These are phyloP conservation scores for Pterocarpus santalinus DNA, from an alignment of 306 rosid species.

Conservation along the genomic window DNA sequence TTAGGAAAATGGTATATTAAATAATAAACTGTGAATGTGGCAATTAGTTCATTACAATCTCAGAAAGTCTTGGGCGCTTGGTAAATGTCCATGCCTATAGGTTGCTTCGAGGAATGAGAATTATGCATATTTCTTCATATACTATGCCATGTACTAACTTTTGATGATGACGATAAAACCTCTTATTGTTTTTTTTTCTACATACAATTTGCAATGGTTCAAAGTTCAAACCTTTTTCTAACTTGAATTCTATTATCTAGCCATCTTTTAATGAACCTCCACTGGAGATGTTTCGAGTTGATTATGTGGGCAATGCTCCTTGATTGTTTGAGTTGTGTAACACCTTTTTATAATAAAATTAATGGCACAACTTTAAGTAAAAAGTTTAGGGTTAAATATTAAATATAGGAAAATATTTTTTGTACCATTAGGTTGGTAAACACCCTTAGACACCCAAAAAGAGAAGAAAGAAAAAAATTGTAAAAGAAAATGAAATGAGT, in stretches of 20 bases:
- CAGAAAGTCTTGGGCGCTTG: slow-evolving; percentile 14
- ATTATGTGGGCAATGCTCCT: slow-evolving; percentile 61
- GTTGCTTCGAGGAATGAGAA: slow-evolving; percentile 26
- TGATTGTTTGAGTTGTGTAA: slow-evolving; percentile 33
- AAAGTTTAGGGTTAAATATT: no score
- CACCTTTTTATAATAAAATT: no score
- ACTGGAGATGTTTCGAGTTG: slow-evolving; percentile 65
- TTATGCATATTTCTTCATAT: slow-evolving; percentile 1
- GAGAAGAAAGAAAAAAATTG: no score
- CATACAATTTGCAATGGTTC: not conserved
- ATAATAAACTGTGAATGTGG: slow-evolving; percentile 6
- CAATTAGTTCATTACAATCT: slow-evolving; percentile 20
- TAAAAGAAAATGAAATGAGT: no score
- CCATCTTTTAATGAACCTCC: slow-evolving; percentile 63
- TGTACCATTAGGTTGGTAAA: no score
- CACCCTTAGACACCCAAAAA: no score
- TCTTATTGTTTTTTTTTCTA: not conserved
- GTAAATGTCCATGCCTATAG: slow-evolving; percentile 4
- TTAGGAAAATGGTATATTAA: slow-evolving; percentile 17
- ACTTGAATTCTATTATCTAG: slow-evolving; percentile 50
- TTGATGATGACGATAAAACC: not conserved
- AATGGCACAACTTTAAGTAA: no score
- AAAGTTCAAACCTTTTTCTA: not conserved
- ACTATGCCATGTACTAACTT: not conserved
- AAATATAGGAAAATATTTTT: no score